Evolutionary conservation across 1,139 yeast species (phyloP).

Genomic region (Lodderomyces margitis): DNA sequence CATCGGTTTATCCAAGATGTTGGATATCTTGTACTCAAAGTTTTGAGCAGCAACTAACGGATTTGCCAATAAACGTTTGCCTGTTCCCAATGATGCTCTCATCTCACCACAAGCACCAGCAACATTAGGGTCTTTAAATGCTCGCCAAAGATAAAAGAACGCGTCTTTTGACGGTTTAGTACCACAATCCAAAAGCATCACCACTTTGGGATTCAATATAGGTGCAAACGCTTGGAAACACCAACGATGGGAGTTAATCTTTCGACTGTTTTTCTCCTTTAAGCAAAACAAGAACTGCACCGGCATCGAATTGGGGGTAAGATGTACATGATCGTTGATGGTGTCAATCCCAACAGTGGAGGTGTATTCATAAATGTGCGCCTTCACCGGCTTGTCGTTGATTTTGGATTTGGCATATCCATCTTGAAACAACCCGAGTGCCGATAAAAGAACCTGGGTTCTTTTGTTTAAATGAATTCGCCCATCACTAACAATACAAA

Average conservation of each 20-base stretch:
- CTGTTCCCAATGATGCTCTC: constrained; percentile 63
- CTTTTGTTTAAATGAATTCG: constrained; percentile 66
- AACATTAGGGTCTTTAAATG: constrained; percentile 70
- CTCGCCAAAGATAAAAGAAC: constrained; percentile 73
- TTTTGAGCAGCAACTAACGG: constrained; percentile 85
- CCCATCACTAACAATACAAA: constrained; percentile 76
- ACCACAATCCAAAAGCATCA: constrained; percentile 76
- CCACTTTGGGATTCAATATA: constrained; percentile 64
- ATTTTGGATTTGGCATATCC: constrained; percentile 80
- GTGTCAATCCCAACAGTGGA: constrained; percentile 71
- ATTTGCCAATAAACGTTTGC: constrained; percentile 53
- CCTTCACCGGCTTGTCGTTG: constrained; percentile 64
- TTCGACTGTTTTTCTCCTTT: constrained; percentile 71
- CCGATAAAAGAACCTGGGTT: constrained; percentile 62
- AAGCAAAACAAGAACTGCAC: constrained; percentile 74
- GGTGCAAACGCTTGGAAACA: constrained; percentile 80
- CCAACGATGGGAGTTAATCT: constrained; percentile 85
- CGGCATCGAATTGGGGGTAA: constrained; percentile 62
- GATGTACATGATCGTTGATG: constrained; percentile 53
- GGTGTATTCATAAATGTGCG: constrained; percentile 79
- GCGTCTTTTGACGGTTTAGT: constrained; percentile 73
- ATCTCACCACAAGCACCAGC: constrained; percentile 92
- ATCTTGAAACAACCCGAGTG: constrained; percentile 76
- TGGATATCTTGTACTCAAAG: constrained; percentile 80
- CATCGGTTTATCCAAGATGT: constrained; percentile 79